phyloP scores from a whole-genome alignment of 2,329 filamentous ascomycete genomes.

The Hymenotorrendiella dingleyae region DNA sequence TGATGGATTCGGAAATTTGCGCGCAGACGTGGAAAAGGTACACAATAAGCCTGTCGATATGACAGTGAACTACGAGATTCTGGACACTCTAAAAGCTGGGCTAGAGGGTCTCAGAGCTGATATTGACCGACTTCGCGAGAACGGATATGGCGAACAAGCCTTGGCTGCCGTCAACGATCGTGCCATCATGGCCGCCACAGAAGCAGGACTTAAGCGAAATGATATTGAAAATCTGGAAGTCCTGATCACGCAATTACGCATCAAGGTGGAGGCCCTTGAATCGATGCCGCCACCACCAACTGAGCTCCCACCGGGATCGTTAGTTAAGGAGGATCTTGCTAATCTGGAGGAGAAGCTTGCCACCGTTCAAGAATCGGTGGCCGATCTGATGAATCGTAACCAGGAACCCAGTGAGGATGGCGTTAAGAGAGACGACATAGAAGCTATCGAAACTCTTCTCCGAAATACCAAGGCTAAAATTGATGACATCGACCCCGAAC shows the following conservation, averaged over 20 bases:
- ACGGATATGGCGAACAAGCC: conserved; percentile 39
- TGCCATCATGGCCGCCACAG: conserved; percentile 38
- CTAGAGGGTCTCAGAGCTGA: conserved; percentile 70
- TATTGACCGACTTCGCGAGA: conserved; percentile 69
- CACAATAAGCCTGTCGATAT: conserved; percentile 75
- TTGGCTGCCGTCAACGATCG: conserved; percentile 44
- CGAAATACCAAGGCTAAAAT: conserved; percentile 83
- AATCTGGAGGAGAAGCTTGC: conserved; percentile 49
- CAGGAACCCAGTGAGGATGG: conserved; percentile 36
- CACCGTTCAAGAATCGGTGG: conserved; percentile 53
- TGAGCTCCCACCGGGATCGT: conserved; percentile 34
- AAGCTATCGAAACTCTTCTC: conserved; percentile 85
- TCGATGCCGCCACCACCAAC: conserved; percentile 41
- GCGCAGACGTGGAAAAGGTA: conserved; percentile 69
- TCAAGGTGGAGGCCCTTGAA: conserved; percentile 78
- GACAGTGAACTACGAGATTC: conserved; percentile 81
- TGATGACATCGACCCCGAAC: conserved; percentile 74
- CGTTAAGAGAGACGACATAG: conserved; percentile 75
- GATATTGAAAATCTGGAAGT: conserved; percentile 84
- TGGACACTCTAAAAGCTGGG: conserved; percentile 81
- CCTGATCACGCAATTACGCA: conserved; percentile 73
- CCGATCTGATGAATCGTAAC: conserved; percentile 41
- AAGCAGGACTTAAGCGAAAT: conserved; percentile 54
- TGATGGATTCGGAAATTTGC: conserved; percentile 75
- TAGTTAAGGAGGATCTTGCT: conserved; percentile 48